phyloP scores from a whole-genome alignment of 2,329 filamentous ascomycete genomes.

The Camillea tinctor region DNA sequence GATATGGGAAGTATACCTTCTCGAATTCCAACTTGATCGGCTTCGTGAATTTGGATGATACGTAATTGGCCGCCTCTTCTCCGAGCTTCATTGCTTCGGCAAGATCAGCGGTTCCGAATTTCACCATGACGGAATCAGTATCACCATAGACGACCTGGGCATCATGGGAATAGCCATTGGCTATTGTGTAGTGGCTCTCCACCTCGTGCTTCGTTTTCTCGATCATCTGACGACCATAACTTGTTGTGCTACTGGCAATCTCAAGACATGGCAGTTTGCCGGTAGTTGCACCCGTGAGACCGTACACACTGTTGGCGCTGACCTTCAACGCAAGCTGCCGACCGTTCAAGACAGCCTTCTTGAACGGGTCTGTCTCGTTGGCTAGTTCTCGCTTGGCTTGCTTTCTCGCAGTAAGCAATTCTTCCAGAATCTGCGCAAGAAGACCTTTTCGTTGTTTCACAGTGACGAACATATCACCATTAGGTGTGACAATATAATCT shows the following conservation, averaged over 20 bases:
- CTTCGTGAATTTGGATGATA: slow-evolving; percentile 90
- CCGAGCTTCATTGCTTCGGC: slow-evolving; percentile 90
- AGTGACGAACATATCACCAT: slow-evolving; percentile 91
- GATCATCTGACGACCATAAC: slow-evolving; percentile 98
- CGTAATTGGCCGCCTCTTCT: slow-evolving; percentile 84
- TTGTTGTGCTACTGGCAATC: slow-evolving; percentile 95
- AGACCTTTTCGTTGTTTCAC: slow-evolving; percentile 86
- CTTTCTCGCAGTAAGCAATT: slow-evolving; percentile 88
- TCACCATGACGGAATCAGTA: slow-evolving; percentile 99
- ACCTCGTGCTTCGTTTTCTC: slow-evolving; percentile 97
- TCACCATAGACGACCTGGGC: slow-evolving; percentile 98
- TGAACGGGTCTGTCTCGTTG: slow-evolving; percentile 90
- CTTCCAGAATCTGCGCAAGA: slow-evolving; percentile 91
- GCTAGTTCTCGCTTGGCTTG: slow-evolving; percentile 89
- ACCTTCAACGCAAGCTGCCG: slow-evolving; percentile 94
- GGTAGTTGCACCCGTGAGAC: slow-evolving; percentile 91
- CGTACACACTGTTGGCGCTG: slow-evolving; percentile 97
- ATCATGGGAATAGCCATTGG: slow-evolving; percentile 91
- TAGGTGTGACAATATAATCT: slow-evolving; percentile 95
- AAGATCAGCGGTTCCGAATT: slow-evolving; percentile 88
- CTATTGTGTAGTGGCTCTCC: slow-evolving; percentile 82
- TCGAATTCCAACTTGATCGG: slow-evolving; percentile 99
- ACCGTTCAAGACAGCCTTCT: slow-evolving; percentile 96
- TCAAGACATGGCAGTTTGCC: slow-evolving; percentile 93
- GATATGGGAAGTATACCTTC: slow-evolving; percentile 97